phyloP scores from a whole-genome alignment of 805 yeast species.

The Metschnikowia proteae region DNA sequence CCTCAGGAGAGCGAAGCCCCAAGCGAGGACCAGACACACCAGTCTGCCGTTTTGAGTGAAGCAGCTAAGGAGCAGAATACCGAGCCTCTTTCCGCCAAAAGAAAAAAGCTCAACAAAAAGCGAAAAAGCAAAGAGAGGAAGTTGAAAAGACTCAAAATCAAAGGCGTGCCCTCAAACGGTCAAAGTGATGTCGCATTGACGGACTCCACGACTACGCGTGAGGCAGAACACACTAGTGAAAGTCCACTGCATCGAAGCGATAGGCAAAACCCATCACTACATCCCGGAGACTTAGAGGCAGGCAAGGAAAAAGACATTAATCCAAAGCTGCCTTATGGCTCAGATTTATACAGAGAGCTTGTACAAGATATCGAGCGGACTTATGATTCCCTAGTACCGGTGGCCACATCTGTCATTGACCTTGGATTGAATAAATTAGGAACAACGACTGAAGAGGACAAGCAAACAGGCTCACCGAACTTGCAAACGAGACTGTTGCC shows the following conservation, averaged over 20 bases:
- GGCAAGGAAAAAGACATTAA: not conserved
- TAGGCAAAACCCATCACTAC: not conserved
- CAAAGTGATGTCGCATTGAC: not conserved
- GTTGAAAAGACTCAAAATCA: not conserved
- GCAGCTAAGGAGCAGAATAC: not conserved
- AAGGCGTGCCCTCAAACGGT: not conserved
- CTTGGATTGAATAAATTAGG: too few relatives aligned
- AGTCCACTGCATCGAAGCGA: not conserved
- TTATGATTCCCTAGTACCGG: too few relatives aligned
- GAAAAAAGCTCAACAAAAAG: constrained; percentile 8
- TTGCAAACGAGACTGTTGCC: not conserved
- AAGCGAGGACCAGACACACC: not conserved
- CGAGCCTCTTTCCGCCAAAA: not conserved
- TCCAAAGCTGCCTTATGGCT: not conserved
- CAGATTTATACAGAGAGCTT: not conserved
- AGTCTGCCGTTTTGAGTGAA: not conserved
- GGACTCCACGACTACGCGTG: not conserved
- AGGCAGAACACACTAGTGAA: not conserved
- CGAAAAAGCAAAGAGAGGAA: constrained; percentile 1
- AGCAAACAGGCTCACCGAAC: too few relatives aligned
- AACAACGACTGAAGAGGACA: too few relatives aligned
- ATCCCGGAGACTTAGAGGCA: not conserved
- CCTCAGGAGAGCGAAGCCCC: not conserved
- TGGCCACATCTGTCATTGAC: too few relatives aligned
- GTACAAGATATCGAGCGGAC: too few relatives aligned